These are phyloP conservation scores for Alnus glutinosa DNA, from an alignment of 306 rosid species.

Conservation along the genomic window DNA sequence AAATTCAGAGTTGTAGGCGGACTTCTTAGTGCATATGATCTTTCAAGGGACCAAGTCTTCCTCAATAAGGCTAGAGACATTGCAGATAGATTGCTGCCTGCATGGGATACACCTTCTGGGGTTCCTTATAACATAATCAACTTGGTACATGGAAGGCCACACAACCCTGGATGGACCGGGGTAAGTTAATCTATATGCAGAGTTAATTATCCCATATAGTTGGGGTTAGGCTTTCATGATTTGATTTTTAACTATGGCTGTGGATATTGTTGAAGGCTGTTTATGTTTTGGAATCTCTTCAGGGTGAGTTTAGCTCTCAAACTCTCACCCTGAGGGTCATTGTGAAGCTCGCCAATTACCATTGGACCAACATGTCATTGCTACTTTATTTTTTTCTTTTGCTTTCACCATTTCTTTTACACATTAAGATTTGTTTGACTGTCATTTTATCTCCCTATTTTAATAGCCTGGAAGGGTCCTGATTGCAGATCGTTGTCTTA, in stretches of 20 bases:
- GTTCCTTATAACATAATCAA: conserved; percentile 92
- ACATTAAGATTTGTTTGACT: conserved; percentile 16
- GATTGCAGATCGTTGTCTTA: too few relatives aligned
- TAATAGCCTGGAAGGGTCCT: too few relatives aligned
- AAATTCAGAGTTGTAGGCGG: conserved; percentile 96
- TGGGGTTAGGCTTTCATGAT: conserved; percentile 8
- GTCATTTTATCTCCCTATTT: background rate
- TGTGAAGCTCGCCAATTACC: conserved; percentile 17
- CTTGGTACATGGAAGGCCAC: conserved; percentile 75
- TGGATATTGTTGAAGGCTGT: background rate
- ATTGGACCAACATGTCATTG: conserved; percentile 8
- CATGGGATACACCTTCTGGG: conserved; percentile 93
- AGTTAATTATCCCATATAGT: conserved; percentile 14
- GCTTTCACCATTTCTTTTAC: conserved; percentile 12
- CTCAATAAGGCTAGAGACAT: conserved; percentile 89
- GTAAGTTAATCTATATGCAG: conserved; percentile 46
- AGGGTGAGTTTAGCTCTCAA: conserved; percentile 2
- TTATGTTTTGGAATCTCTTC: background rate
- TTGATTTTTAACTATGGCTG: conserved; percentile 11
- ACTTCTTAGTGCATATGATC: conserved; percentile 96
- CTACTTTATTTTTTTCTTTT: conserved; percentile 1
- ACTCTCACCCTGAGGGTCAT: conserved; percentile 21
- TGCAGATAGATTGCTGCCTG: conserved; percentile 95
- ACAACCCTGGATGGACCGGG: conserved; percentile 95
- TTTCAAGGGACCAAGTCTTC: conserved; percentile 84